Base-by-base conservation (phyloP, 768 basidiomycete genomes). In the Solioccasus polychromus region DNA sequence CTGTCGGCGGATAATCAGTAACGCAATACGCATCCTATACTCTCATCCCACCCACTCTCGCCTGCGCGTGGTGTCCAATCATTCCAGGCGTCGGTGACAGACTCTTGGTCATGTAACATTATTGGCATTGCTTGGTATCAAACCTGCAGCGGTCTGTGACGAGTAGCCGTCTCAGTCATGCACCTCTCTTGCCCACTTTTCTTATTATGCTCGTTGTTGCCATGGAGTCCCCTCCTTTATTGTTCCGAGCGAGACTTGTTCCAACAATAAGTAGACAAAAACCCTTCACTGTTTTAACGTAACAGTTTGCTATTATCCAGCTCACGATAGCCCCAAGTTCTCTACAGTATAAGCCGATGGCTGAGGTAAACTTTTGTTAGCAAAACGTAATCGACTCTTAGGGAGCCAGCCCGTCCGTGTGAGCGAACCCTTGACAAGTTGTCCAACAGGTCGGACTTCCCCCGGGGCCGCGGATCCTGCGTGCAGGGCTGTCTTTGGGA, bases 391-490 rank as follows among this genome's bases (percentile, higher is more conserved):
- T 19, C 57, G 60, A 22, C 57, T 51, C 48, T 39, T 52, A 26
- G 63, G 54, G n/a, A 57, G 31, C 55, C 63, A 53, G 20, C 55
- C 39, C 25, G 52, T 48, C 39, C 64, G 64, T 41, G 71, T 71
- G 35, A 82, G 70, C 18, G 70, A 69, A 36, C 82, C 85, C 54
- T 73, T 74, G 24, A 79, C 76, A 8, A 86, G 60, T 39, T 70
- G 69, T 35, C 84, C 64, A 9, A 77, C 78, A 35, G 78, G 72
- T 32, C 75, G 72, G 22, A 70, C 73, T 38, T 85, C 83, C 31
- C 82, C 82, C 1, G 79, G 77, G 15, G 73, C 66, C 18, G 75
- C 75, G 49, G 80, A 74, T 25, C 85, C 85, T 23, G 82, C 81
- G 47, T 59, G 71, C 20, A 42, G 24, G 24, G 45, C 41, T 18